These are phyloP conservation scores for Linnemannia schmuckeri DNA, from an alignment of 192 early-diverging fungal species.

Conservation along the genomic window DNA sequence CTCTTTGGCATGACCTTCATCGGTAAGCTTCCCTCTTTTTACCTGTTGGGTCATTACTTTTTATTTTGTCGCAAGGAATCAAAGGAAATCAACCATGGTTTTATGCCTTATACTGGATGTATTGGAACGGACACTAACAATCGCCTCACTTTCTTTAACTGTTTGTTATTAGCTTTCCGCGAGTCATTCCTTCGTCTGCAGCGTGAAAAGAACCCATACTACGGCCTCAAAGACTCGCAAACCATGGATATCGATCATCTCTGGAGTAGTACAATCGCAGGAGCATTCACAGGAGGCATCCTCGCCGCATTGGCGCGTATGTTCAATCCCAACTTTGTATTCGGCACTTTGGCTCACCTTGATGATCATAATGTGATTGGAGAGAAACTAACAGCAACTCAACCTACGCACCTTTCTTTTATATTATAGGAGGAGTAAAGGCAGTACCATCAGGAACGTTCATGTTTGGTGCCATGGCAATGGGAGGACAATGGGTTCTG, in stretches of 20 bases:
- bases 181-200: conserved; percentile 74
- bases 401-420: background rate
- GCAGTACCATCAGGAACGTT: conserved; percentile 66
- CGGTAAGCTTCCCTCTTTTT: conserved; percentile 38
- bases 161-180: conserved; percentile 56
- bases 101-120: background rate
- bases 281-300: conserved; percentile 70
- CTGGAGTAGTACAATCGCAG: conserved; percentile 72
- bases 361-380: background rate
- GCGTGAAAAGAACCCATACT: conserved; percentile 60
- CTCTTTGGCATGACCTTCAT: conserved; percentile 66
- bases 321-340: background rate
- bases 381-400: background rate
- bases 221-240: conserved; percentile 69
- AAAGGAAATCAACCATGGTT: background rate
- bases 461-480: conserved; percentile 65
- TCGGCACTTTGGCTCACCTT: background rate
- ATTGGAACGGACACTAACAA: background rate
- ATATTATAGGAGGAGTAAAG: conserved; percentile 59
- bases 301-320: conserved; percentile 63
- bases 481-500: conserved; percentile 63
- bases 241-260: conserved; percentile 72
- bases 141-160: background rate
- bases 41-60: background rate
- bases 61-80: background rate